Base-by-base conservation (phyloP, 2,329 filamentous ascomycete genomes). In the Xylariaceae sp. region DNA sequence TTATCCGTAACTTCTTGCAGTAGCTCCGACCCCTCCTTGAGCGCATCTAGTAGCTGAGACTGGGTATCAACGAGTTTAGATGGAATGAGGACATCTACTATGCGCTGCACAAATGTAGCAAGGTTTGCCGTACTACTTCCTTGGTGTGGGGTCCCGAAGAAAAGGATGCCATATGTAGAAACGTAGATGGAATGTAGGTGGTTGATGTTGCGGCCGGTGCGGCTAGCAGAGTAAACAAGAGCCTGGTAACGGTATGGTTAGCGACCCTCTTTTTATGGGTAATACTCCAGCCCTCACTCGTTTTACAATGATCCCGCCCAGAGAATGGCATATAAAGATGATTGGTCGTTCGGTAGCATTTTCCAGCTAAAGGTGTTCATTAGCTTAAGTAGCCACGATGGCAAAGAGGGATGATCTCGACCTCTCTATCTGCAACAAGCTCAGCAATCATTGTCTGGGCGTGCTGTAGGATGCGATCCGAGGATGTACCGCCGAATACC, bases 1-100 rank as follows among this genome's bases (percentile, higher is more conserved):
- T 58, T 58, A 7, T 55, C 55, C 3, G 55, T 55, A 24, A 55
- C 47, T 29, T 58, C 51, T 21, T 58, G 55, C 11, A 55, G 29
- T 2, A 51, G 33, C 40, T 58, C 55, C 1, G 51, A 58, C 13
- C 32, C 36, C 24, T 55, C 51, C 20, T 29, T 46, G 9, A 58
- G 46, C 1, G 51, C 55, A 21, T 46, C 42, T n/a, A 57, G 13
- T 3, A 57, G 51, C n/a, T 48, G 55, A 9, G 45, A 16, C 20
- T 57, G 40, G 13, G 46, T 57, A 26, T 57, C 55, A 4, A 57
- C 33, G 5, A 57, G 13, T 30, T 48, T 57, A n/a, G 51, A 55
- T 6, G 51, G 51, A 6, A 57, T 1, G n/a, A 55, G 15, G 13
- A 32, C 36, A 3, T 54, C 39, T 15, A 57, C 16, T 18, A 55